Percentiles rank a stretch among this genome's conserved stretches.
phyloP scores from a whole-genome alignment of 495 filamentous ascomycete genomes.

The Penicillium samsonianum region DNA sequence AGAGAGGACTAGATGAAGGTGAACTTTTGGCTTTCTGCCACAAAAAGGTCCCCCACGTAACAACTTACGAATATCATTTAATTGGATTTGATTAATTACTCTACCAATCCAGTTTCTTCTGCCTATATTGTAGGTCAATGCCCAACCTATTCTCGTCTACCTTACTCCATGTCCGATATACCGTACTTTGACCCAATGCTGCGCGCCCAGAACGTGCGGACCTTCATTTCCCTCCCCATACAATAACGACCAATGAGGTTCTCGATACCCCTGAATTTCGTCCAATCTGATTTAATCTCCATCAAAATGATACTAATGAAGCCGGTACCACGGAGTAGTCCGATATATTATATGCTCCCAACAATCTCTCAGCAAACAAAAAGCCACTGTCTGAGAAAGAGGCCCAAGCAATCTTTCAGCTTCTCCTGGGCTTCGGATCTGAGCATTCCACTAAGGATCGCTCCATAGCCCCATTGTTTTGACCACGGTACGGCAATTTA shows the following conservation, averaged over 20 bases:
- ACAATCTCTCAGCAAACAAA: background rate
- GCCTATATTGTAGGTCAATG: no score
- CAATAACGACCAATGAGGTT: slow-evolving; percentile 4
- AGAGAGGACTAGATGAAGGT: background rate
- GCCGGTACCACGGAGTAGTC: no score
- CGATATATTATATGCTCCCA: background rate
- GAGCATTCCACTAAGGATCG: background rate
- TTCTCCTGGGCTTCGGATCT: no score
- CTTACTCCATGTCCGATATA: background rate
- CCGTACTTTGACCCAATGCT: background rate
- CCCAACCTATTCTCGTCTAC: background rate
- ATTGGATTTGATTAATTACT: no score
- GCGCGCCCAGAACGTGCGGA: slow-evolving; percentile 10
- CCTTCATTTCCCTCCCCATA: slow-evolving; percentile 8
- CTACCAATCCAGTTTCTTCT: no score
- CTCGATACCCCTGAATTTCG: background rate
- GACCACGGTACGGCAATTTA: slow-evolving; percentile 4
- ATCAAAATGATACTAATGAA: background rate
- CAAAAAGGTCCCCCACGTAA: slow-evolving; percentile 3
- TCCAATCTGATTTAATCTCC: slow-evolving; percentile 1
- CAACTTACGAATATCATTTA: background rate
- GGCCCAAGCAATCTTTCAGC: no score
- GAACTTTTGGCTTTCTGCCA: slow-evolving; percentile 7
- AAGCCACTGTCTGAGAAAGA: background rate
- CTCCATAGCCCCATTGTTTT: slow-evolving; percentile 3